These are phyloP conservation scores for Aureobasidium sp. DNA, from an alignment of 2,329 filamentous ascomycete species.

Conservation along the genomic window DNA sequence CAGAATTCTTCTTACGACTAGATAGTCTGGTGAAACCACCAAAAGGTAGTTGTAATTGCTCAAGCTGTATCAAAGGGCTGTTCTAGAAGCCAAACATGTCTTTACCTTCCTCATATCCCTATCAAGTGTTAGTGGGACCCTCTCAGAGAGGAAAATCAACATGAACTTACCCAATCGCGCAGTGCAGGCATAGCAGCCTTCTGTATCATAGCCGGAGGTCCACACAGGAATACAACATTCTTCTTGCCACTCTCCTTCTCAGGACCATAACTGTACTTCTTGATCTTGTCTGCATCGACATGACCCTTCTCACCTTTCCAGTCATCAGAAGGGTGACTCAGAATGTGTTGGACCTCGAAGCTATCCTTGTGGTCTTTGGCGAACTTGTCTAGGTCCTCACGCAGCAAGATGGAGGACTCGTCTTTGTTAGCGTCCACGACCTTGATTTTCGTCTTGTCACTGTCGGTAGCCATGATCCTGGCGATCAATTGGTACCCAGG, in stretches of 20 bases:
- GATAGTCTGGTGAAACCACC: too few relatives aligned
- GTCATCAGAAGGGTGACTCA: conserved; percentile 34
- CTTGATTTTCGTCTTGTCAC: conserved; percentile 31
- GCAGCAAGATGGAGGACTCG: conserved; percentile 40
- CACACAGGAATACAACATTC: conserved; percentile 40
- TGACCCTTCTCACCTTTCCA: conserved; percentile 41
- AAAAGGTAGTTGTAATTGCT: too few relatives aligned
- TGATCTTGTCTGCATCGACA: conserved; percentile 34
- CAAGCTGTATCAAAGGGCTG: too few relatives aligned
- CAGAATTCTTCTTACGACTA: too few relatives aligned
- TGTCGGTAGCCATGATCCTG: conserved; percentile 28
- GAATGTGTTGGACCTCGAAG: conserved; percentile 38
- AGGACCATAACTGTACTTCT: conserved; percentile 34
- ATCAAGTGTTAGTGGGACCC: neutral
- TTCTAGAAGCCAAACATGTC: conserved; percentile 37
- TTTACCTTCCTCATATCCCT: conserved; percentile 34
- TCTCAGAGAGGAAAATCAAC: too few relatives aligned
- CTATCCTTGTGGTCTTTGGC: conserved; percentile 30
- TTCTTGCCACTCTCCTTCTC: conserved; percentile 20
- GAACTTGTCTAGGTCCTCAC: conserved; percentile 34
- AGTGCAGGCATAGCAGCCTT: conserved; percentile 43
- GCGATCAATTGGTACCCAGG: conserved; percentile 44
- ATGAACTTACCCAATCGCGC: conserved; percentile 20
- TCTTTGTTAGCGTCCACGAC: conserved; percentile 42
- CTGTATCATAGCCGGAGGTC: conserved; percentile 43